phyloP scores from a whole-genome alignment of 495 filamentous ascomycete genomes.

The Cercophora samala region DNA sequence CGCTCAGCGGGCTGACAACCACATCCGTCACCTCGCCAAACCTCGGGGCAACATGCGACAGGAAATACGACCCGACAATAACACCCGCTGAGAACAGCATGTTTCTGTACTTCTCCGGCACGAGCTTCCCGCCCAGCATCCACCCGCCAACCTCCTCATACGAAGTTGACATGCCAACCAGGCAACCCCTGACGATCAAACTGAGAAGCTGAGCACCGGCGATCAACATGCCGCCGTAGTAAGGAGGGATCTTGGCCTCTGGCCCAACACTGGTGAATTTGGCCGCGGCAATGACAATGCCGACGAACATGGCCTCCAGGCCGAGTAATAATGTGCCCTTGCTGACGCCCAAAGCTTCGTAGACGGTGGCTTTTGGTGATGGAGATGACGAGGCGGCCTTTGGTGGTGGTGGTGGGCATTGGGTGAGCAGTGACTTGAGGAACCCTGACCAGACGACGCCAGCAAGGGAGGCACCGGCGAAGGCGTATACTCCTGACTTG shows the following conservation, averaged over 20 bases:
- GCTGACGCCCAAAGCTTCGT: constrained; percentile 35
- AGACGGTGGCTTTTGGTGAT: constrained; percentile 27
- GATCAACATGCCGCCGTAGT: constrained; percentile 49
- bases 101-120: constrained; percentile 28
- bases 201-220: constrained; percentile 47
- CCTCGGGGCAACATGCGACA: constrained; percentile 30
- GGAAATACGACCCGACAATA: constrained; percentile 37
- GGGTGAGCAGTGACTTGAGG: constrained; percentile 25
- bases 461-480: constrained; percentile 43
- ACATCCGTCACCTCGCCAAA: constrained; percentile 24
- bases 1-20: constrained; percentile 31
- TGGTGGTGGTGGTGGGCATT: not conserved
- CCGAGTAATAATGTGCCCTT: constrained; percentile 23
- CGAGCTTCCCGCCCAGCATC: constrained; percentile 39
- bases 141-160: constrained; percentile 52
- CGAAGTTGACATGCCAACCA: constrained; percentile 51
- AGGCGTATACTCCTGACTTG: constrained; percentile 40
- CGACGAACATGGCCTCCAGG: constrained; percentile 33
- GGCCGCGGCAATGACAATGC: constrained; percentile 29
- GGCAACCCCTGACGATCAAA: constrained; percentile 37
- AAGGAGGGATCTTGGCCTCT: constrained; percentile 36
- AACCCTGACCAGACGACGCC: constrained; percentile 41
- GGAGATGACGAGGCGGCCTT: constrained; percentile 5
- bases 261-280: constrained; percentile 28
- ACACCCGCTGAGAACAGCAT: constrained; percentile 48